These are phyloP conservation scores for Sclerotinia spermophila DNA, from an alignment of 2,329 filamentous ascomycete species.

Conservation along the genomic window DNA sequence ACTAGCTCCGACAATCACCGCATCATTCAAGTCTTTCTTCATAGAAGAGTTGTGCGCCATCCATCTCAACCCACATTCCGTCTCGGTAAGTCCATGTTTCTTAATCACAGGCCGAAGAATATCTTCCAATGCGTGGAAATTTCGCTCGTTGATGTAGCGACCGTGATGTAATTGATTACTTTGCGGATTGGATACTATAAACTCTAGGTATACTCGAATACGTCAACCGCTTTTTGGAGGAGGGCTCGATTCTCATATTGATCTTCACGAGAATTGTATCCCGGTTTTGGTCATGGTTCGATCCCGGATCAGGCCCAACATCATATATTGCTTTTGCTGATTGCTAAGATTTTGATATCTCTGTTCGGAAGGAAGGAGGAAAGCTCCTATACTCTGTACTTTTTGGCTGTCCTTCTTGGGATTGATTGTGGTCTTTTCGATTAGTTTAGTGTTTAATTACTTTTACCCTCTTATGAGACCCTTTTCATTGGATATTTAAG, in stretches of 20 bases:
- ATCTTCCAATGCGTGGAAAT: slow-evolving; percentile 59
- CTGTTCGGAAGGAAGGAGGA: no score
- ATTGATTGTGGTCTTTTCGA: no score
- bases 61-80: slow-evolving; percentile 75
- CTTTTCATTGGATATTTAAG: no score
- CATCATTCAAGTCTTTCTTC: slow-evolving; percentile 51
- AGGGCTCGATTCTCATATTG: neutral
- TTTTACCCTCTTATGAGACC: no score
- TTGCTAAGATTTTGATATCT: no score
- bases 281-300: no score
- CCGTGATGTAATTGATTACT: slow-evolving; percentile 51
- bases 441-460: no score
- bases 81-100: slow-evolving; percentile 64
- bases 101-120: slow-evolving; percentile 64
- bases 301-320: no score
- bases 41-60: slow-evolving; percentile 65
- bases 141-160: slow-evolving; percentile 59
- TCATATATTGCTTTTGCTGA: no score
- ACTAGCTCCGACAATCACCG: slow-evolving; percentile 57
- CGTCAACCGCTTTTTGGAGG: neutral
- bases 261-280: no score
- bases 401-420: no score
- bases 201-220: neutral
- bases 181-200: slow-evolving; percentile 39
- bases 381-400: no score